These are phyloP conservation scores for Artomyces pyxidatus DNA, from an alignment of 768 basidiomycete species.

Conservation along the genomic window DNA sequence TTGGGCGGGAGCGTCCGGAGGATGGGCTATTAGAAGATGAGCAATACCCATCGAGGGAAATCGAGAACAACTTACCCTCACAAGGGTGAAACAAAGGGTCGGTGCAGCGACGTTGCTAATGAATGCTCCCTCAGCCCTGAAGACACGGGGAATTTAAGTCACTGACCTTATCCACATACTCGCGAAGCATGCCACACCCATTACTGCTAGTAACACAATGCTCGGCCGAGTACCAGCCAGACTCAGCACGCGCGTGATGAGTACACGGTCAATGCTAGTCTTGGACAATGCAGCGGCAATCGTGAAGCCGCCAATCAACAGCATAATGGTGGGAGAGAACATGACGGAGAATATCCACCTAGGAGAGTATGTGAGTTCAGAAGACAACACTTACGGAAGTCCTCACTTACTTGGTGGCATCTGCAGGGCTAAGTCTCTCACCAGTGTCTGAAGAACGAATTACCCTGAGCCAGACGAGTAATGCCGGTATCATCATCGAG, in stretches of 20 bases:
- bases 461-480: slow-evolving; percentile 80
- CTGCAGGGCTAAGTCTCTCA: slow-evolving; percentile 42
- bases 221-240: slow-evolving; percentile 85
- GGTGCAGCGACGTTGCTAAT: slow-evolving; percentile 97
- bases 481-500: slow-evolving; percentile 78
- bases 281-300: slow-evolving; percentile 95
- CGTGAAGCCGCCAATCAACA: slow-evolving; percentile 95
- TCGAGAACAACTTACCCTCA: slow-evolving; percentile 53
- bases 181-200: slow-evolving; percentile 95
- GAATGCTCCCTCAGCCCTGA: background rate
- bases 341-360: slow-evolving; percentile 91
- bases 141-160: too few relatives aligned
- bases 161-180: slow-evolving; percentile 98
- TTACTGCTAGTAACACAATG: slow-evolving; percentile 85
- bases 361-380: slow-evolving; percentile 6
- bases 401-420: slow-evolving; percentile 86
- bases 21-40: slow-evolving; percentile 59
- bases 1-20: slow-evolving; percentile 83
- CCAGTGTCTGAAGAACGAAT: slow-evolving; percentile 54
- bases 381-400: slow-evolving; percentile 7
- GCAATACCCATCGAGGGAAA: slow-evolving; percentile 9
- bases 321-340: slow-evolving; percentile 98
- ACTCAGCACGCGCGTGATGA: slow-evolving; percentile 85
- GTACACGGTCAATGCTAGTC: slow-evolving; percentile 85
- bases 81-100: slow-evolving; percentile 92